These are phyloP conservation scores for Gnomoniopsis smithogilvyi DNA, from an alignment of 2,329 filamentous ascomycete species.

Conservation along the genomic window DNA sequence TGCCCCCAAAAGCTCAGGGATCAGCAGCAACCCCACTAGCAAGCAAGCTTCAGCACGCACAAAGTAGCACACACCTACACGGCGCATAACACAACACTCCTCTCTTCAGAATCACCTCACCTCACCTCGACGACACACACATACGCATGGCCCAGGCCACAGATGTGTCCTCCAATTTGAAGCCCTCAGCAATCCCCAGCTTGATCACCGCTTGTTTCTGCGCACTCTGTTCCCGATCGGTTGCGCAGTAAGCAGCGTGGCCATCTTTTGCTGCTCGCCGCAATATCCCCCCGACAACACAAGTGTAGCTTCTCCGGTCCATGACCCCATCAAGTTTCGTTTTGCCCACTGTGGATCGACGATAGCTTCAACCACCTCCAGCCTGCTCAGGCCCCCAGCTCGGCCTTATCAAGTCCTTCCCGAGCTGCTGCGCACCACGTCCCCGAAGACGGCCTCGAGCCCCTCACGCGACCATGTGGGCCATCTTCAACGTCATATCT, in stretches of 20 bases:
- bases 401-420: not conserved
- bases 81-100: not conserved
- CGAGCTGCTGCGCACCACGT: not conserved
- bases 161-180: conserved; percentile 16
- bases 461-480: conserved; percentile 61
- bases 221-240: not conserved
- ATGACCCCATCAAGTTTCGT: not conserved
- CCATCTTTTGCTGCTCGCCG: not conserved
- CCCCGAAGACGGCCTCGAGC: conserved; percentile 17
- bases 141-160: too few relatives aligned
- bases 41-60: not conserved
- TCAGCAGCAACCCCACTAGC: not conserved
- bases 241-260: not conserved
- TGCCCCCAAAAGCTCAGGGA: not conserved
- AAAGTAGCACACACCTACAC: not conserved
- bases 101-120: not conserved
- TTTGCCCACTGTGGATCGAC: not conserved
- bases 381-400: not conserved
- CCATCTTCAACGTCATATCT: conserved; percentile 74
- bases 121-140: not conserved
- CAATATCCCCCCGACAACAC: not conserved
- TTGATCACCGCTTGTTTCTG: not conserved
- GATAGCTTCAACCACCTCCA: not conserved
- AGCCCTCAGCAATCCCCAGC: not conserved
- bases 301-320: not conserved